These are phyloP conservation scores for Coemansia sp. DNA, from an alignment of 371 early-diverging fungal species.

Conservation along the genomic window DNA sequence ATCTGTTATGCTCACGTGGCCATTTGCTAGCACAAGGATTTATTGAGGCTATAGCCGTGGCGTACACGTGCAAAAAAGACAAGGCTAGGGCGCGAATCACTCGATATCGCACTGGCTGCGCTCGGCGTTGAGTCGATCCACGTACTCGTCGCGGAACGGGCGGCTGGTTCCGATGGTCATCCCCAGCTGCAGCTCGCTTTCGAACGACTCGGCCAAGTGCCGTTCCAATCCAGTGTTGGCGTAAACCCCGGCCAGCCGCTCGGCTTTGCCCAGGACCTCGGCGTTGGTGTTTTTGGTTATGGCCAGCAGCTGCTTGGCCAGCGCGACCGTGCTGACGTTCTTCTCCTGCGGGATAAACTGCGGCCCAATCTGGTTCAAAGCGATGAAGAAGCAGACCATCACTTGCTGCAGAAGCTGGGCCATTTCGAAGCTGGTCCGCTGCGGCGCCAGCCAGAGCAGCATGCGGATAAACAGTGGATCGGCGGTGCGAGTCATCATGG, in stretches of 20 bases:
- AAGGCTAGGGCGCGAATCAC: not conserved
- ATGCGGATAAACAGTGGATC: slow-evolving; percentile 23
- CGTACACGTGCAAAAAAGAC: not conserved
- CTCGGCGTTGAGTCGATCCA: slow-evolving; percentile 21
- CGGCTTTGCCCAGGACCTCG: slow-evolving; percentile 23
- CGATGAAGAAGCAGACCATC: slow-evolving; percentile 45
- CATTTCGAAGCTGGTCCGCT: slow-evolving; percentile 41
- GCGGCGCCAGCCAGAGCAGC: slow-evolving; percentile 32
- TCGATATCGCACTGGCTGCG: not conserved
- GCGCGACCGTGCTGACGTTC: slow-evolving; percentile 27
- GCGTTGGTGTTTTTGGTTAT: slow-evolving; percentile 13
- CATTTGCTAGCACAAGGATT: not conserved
- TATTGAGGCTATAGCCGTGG: no score
- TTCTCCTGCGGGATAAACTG: slow-evolving; percentile 41
- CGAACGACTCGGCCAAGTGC: slow-evolving; percentile 24
- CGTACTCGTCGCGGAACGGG: slow-evolving; percentile 29
- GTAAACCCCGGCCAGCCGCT: slow-evolving; percentile 26
- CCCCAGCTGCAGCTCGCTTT: slow-evolving; percentile 30
- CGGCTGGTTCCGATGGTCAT: slow-evolving; percentile 33
- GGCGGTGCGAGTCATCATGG: slow-evolving; percentile 33
- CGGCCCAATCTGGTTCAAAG: slow-evolving; percentile 46
- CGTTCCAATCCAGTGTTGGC: slow-evolving; percentile 20
- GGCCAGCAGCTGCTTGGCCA: slow-evolving; percentile 29
- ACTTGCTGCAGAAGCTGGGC: slow-evolving; percentile 41
- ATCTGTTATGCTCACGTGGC: slow-evolving; percentile 6